Base-by-base conservation (phyloP, 129 eudicot genomes). In the Rutidosis leptorrhynchoides region DNA sequence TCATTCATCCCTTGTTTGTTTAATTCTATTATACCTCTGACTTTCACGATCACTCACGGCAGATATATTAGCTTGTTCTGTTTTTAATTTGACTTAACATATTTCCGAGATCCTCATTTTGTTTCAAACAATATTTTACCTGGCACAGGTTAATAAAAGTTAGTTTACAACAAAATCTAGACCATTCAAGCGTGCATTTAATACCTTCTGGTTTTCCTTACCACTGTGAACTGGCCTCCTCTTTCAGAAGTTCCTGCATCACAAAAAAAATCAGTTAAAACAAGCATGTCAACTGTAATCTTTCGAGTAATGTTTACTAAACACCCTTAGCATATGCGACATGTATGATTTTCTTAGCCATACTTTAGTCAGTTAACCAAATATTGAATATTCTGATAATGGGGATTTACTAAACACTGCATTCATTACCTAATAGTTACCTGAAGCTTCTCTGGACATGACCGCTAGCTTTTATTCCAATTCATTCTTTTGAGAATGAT, bases 21-120 rank as follows among this genome's bases (percentile, higher is more conserved):
- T n/a, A n/a, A n/a, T n/a, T n/a, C n/a, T n/a, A n/a, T n/a, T n/a
- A n/a, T n/a, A n/a, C n/a, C n/a, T n/a, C n/a, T n/a, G n/a, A n/a
- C n/a, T n/a, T n/a, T n/a, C n/a, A n/a, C n/a, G n/a, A n/a, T n/a
- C n/a, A n/a, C n/a, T n/a, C n/a, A n/a, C n/a, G n/a, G n/a, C n/a
- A n/a, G n/a, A n/a, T n/a, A n/a, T n/a, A n/a, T n/a, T n/a, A n/a
- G n/a, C n/a, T n/a, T n/a, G n/a, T n/a, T n/a, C n/a, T n/a, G n/a
- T n/a, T n/a, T n/a, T n/a, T n/a, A n/a, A n/a, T n/a, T 79, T 73
- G 77, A 73, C 85, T 88, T 25, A 91, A 67, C 87, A 80, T 76
- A 55, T 73, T 60, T 64, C 96, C 96, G 12, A 91, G 97, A 70
- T 81, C 97, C 73, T 87, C 88, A 60, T 91, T 91, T 77, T 91